These are phyloP conservation scores for Candida multigemmis DNA, from an alignment of 805 yeast species.

Conservation along the genomic window DNA sequence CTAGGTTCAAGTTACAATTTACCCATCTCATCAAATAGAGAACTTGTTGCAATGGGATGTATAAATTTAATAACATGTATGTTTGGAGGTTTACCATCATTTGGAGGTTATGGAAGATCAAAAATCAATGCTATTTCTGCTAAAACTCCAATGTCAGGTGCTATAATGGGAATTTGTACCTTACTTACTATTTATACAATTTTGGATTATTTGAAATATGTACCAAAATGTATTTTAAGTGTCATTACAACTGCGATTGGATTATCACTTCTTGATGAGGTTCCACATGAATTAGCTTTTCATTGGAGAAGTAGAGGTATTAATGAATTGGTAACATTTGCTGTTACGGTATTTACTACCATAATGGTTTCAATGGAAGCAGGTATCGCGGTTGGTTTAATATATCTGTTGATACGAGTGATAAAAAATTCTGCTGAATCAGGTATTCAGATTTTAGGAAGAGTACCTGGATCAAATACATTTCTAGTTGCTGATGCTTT, in stretches of 20 bases:
- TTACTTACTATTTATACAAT: slow-evolving; percentile 54
- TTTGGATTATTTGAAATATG: slow-evolving; percentile 54
- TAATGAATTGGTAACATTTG: slow-evolving; percentile 53
- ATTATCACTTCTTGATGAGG: slow-evolving; percentile 59
- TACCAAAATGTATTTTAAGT: slow-evolving; percentile 74
- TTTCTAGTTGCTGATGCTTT: slow-evolving; percentile 33
- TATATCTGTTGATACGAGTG: slow-evolving; percentile 71
- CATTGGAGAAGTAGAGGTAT: slow-evolving; percentile 69
- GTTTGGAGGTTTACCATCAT: slow-evolving; percentile 74
- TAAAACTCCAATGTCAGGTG: slow-evolving; percentile 75
- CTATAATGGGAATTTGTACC: slow-evolving; percentile 71
- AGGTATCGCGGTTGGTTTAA: slow-evolving; percentile 84
- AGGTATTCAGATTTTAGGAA: slow-evolving; percentile 35
- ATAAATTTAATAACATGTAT: slow-evolving; percentile 58
- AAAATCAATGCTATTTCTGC: slow-evolving; percentile 83
- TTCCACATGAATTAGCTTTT: slow-evolving; percentile 69
- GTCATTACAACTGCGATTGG: slow-evolving; percentile 75
- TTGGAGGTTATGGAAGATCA: slow-evolving; percentile 94
- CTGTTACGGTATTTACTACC: slow-evolving; percentile 29
- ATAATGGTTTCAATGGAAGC: slow-evolving; percentile 64
- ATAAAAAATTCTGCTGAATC: slow-evolving; percentile 33
- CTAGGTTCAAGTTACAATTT: slow-evolving; percentile 65
- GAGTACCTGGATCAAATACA: slow-evolving; percentile 30
- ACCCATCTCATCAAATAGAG: slow-evolving; percentile 80
- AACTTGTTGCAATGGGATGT: slow-evolving; percentile 79